phyloP scores from a whole-genome alignment of 352 stramenopile species.

The Elongisporangium senticosum region DNA sequence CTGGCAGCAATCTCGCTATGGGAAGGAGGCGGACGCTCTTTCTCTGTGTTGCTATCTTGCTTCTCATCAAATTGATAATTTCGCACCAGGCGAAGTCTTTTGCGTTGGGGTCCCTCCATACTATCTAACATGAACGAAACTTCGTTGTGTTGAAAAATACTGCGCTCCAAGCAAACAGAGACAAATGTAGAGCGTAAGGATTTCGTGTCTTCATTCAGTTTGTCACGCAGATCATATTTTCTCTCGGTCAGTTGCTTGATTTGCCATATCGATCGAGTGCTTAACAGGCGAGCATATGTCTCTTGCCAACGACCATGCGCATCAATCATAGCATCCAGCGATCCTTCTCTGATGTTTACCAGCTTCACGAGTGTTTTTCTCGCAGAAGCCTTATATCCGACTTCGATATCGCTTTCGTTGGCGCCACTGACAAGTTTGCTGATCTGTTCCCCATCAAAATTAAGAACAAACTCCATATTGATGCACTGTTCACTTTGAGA shows the following conservation, averaged over 20 bases:
- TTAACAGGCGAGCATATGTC: constrained; percentile 21
- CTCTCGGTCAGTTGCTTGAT: constrained; percentile 5
- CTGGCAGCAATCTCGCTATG: neutral
- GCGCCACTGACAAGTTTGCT: constrained; percentile 6
- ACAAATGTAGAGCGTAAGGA: neutral
- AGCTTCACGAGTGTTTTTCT: constrained; percentile 38
- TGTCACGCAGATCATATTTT: neutral
- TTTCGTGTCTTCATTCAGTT: neutral
- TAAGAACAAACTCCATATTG: constrained; percentile 25
- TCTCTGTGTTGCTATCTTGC: neutral
- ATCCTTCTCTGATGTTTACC: constrained; percentile 25
- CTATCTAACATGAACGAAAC: constrained; percentile 36
- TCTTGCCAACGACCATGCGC: constrained; percentile 27
- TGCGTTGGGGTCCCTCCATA: constrained; percentile 46
- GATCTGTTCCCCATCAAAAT: constrained; percentile 14
- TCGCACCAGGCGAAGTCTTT: constrained; percentile 39
- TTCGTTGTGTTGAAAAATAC: constrained; percentile 38
- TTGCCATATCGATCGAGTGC: constrained; percentile 43
- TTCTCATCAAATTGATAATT: constrained; percentile 21
- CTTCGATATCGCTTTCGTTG: constrained; percentile 14
- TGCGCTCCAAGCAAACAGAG: constrained; percentile 14
- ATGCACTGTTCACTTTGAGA: constrained; percentile 24
- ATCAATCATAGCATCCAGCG: constrained; percentile 33
- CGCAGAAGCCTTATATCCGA: constrained; percentile 10
- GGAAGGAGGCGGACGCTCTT: neutral